phyloP scores from a whole-genome alignment of 2,329 filamentous ascomycete genomes.

The Botryosphaeria agaves region DNA sequence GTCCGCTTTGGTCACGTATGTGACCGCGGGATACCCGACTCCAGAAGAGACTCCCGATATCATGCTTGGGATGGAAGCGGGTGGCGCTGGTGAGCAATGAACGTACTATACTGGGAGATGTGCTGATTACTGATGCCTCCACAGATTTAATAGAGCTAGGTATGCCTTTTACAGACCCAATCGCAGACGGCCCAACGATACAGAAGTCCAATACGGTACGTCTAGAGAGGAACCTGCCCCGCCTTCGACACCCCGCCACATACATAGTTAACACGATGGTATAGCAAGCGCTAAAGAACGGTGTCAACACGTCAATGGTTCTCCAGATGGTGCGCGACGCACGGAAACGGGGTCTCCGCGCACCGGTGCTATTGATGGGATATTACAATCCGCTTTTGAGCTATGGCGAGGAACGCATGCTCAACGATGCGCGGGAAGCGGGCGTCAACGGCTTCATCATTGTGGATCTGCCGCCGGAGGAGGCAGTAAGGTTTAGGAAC shows the following conservation, averaged over 20 bases:
- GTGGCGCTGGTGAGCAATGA: conserved; percentile 70
- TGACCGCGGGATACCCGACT: conserved; percentile 82
- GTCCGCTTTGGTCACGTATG: conserved; percentile 84
- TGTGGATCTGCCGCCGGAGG: conserved; percentile 87
- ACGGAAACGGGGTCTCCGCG: conserved; percentile 56
- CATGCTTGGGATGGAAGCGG: conserved; percentile 76
- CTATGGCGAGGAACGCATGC: conserved; percentile 81
- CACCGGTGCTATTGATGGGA: conserved; percentile 87
- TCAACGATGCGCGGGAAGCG: conserved; percentile 67
- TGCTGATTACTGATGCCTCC: conserved; percentile 4
- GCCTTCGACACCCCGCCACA: no score
- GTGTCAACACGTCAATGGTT: conserved; percentile 64
- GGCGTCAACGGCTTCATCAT: conserved; percentile 95
- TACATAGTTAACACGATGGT: no score
- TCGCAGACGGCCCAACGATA: conserved; percentile 93
- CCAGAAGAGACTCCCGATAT: conserved; percentile 70
- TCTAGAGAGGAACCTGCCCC: no score
- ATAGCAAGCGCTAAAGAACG: conserved; percentile 62
- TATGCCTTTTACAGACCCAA: conserved; percentile 93
- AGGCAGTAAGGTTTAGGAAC: conserved; percentile 81
- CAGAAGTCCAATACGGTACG: conserved; percentile 79
- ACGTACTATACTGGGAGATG: background rate
- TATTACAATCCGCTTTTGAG: conserved; percentile 95
- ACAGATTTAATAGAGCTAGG: conserved; percentile 89
- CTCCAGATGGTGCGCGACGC: conserved; percentile 74